A percentile compares a stretch with the other conserved stretches of the same genome.
phyloP scores from a whole-genome alignment of 495 filamentous ascomycete genomes.

The Daldinia grandis region DNA sequence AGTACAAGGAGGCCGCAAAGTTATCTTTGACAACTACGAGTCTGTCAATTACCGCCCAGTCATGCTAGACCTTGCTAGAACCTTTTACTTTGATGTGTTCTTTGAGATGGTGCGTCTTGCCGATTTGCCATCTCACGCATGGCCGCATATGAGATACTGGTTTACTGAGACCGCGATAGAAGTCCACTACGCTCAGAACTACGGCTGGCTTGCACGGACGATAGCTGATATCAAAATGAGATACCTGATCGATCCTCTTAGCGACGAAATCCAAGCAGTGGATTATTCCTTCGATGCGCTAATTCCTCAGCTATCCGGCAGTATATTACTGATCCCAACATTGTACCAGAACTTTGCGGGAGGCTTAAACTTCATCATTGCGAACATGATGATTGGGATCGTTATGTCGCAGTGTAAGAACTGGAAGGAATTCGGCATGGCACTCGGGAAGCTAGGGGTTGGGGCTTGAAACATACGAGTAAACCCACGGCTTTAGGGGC shows the following conservation, averaged over 20 bases:
- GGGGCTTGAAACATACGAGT: too few species aligned
- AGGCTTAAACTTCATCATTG: neutral
- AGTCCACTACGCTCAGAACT: neutral
- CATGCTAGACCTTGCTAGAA: neutral
- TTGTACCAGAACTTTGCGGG: neutral
- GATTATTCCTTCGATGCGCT: neutral
- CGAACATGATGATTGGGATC: neutral
- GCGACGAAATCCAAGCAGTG: neutral
- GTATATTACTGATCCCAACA: neutral
- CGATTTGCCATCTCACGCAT: neutral
- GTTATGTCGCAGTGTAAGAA: neutral
- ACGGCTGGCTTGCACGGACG: neutral
- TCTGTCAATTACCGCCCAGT: neutral
- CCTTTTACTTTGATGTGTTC: conserved; percentile 1
- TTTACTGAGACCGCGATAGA: neutral
- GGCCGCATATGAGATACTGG: neutral
- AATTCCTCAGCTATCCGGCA: neutral
- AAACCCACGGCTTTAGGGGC: too few species aligned
- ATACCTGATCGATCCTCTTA: neutral
- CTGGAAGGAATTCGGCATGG: neutral
- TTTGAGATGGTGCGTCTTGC: neutral
- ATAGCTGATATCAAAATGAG: neutral
- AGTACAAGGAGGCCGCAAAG: neutral
- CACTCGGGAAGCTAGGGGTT: neutral
- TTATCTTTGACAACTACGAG: neutral